Conservation (phyloP, 805 yeast species). For the Kuraishia ogatae region DNA sequence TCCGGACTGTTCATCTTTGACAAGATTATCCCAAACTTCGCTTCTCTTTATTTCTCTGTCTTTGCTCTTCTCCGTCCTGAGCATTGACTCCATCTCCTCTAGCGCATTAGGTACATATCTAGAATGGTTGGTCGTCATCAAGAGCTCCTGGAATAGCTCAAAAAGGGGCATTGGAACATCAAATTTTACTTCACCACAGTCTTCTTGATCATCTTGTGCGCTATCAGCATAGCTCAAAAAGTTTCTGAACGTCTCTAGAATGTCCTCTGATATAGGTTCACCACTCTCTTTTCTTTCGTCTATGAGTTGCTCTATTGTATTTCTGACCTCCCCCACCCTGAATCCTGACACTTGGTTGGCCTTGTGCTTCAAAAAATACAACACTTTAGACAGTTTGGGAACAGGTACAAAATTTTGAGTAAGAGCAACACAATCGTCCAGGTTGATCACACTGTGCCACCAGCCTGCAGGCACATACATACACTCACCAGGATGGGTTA, state of each 20-base stretch:
- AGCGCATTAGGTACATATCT: slow-evolving; percentile 27
- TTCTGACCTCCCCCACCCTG: slow-evolving; percentile 42
- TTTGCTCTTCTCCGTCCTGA: slow-evolving; percentile 17
- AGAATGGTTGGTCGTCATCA: slow-evolving; percentile 29
- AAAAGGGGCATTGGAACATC: slow-evolving; percentile 42
- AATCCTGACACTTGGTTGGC: slow-evolving; percentile 76
- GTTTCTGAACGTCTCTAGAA: slow-evolving; percentile 4
- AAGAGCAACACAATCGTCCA: slow-evolving; percentile 75
- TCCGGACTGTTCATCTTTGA: slow-evolving; percentile 11
- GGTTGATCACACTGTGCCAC: slow-evolving; percentile 94
- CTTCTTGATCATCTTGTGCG: slow-evolving; percentile 37
- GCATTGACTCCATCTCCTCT: slow-evolving; percentile 23
- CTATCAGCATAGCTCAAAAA: slow-evolving; percentile 9
- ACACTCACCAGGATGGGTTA: slow-evolving; percentile 77
- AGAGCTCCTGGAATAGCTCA: slow-evolving; percentile 48
- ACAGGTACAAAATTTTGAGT: slow-evolving; percentile 84
- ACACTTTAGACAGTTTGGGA: slow-evolving; percentile 49
- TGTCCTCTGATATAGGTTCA: neutral
- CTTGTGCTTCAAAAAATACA: slow-evolving; percentile 60
- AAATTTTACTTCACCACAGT: slow-evolving; percentile 47
- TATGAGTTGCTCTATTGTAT: slow-evolving; percentile 24
- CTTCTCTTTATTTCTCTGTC: slow-evolving; percentile 28
- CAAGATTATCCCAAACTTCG: slow-evolving; percentile 45
- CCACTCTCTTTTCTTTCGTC: slow-evolving; percentile 6
- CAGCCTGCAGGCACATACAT: slow-evolving; percentile 92